A percentile compares a stretch with the other conserved stretches of the same genome.
phyloP scores from a whole-genome alignment of 2,329 filamentous ascomycete species.

The Sarocladiaceae sp. region DNA sequence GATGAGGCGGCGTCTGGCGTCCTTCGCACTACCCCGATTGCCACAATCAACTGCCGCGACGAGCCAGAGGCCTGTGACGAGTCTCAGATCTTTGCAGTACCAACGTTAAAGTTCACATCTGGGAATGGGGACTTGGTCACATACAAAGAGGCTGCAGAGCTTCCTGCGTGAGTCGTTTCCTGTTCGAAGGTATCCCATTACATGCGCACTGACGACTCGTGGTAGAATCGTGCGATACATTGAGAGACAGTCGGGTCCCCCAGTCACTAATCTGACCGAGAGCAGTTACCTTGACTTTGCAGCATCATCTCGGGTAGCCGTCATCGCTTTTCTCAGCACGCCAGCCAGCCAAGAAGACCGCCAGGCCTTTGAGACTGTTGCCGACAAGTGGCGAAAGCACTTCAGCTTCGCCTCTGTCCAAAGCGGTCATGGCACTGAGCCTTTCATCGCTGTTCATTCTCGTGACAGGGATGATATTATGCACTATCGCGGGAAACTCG shows the following conservation, averaged over 20 bases:
- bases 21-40: not conserved
- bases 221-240: not conserved
- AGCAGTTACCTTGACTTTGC: not conserved
- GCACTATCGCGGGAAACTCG: not conserved
- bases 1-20: not conserved
- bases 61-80: not conserved
- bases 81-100: not conserved
- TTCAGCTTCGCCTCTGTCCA: not conserved
- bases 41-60: not conserved
- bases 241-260: slow-evolving; percentile 1
- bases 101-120: not conserved
- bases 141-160: not conserved
- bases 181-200: too few species aligned
- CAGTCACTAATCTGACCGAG: not conserved
- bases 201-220: too few species aligned
- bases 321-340: not conserved
- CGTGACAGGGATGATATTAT: slow-evolving; percentile 1
- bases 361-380: not conserved
- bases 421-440: not conserved
- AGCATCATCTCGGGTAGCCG: not conserved
- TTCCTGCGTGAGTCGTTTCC: not conserved
- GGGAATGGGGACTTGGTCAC: not conserved
- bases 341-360: not conserved
- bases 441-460: not conserved
- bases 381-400: not conserved